A percentile compares a stretch with the other conserved stretches of the same genome.
These are phyloP conservation scores for Lepiota brunneoincarnata DNA, from an alignment of 768 basidiomycete species.

Conservation along the genomic window DNA sequence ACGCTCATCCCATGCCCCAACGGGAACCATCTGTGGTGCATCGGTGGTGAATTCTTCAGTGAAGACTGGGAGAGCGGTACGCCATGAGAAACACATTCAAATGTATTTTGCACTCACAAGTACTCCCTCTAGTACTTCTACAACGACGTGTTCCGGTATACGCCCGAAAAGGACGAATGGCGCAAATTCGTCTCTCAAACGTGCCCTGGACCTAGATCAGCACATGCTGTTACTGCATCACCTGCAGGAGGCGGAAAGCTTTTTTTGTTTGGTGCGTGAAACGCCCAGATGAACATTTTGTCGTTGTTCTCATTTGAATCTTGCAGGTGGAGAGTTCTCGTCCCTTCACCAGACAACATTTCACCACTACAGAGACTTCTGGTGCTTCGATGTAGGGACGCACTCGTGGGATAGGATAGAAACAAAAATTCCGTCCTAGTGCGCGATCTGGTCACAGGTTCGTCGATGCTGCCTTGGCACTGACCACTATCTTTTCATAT, in stretches of 20 bases:
- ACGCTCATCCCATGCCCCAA: constrained; percentile 78
- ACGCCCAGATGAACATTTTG: neutral
- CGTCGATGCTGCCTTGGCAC: constrained; percentile 15
- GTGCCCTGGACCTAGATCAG: constrained; percentile 84
- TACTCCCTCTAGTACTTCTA: constrained; percentile 64
- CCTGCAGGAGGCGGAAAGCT: constrained; percentile 83
- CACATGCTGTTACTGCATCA: constrained; percentile 76
- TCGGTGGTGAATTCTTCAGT: constrained; percentile 85
- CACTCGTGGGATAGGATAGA: constrained; percentile 89
- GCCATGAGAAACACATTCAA: constrained; percentile 13
- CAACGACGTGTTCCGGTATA: constrained; percentile 84
- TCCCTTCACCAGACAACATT: constrained; percentile 80
- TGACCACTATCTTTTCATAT: neutral
- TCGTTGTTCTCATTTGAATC: neutral
- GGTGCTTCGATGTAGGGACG: constrained; percentile 78
- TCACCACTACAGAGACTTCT: constrained; percentile 88
- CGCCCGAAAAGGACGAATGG: constrained; percentile 93
- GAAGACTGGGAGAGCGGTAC: constrained; percentile 80
- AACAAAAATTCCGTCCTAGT: constrained; percentile 74
- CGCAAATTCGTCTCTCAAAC: constrained; percentile 79
- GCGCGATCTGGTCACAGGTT: constrained; percentile 84
- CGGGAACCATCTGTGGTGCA: constrained; percentile 80
- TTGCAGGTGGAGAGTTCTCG: constrained; percentile 79
- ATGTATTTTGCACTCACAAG: neutral
- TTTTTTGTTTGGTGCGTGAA: constrained; percentile 65